phyloP scores from a whole-genome alignment of 495 filamentous ascomycete species.

The Talaromyces adpressus region DNA sequence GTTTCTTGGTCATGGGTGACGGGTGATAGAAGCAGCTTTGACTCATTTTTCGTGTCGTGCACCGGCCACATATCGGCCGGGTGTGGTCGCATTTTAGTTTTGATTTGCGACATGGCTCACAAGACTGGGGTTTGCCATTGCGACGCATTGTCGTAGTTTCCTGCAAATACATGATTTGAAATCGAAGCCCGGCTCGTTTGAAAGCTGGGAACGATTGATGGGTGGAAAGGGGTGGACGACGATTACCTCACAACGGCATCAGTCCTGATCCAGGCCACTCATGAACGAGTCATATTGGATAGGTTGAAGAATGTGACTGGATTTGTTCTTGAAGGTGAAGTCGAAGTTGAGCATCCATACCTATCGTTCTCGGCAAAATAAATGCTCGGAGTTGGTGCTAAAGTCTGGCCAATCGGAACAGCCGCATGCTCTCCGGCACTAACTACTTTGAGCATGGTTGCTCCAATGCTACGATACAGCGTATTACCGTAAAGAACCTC shows the following conservation, averaged over 20 bases:
- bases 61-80: slow-evolving; percentile 5
- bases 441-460: not conserved
- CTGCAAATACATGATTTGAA: not conserved
- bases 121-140: slow-evolving; percentile 43
- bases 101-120: slow-evolving; percentile 46
- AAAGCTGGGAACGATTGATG: not conserved
- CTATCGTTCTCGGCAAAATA: not conserved
- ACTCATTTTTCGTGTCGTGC: slow-evolving; percentile 5
- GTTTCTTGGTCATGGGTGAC: slow-evolving; percentile 17
- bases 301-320: not conserved
- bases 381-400: not conserved
- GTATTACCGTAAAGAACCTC: not conserved
- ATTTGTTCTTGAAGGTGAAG: not conserved
- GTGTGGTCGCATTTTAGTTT: slow-evolving; percentile 43
- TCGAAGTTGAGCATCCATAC: not conserved
- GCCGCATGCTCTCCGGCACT: not conserved
- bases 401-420: not conserved
- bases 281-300: not conserved
- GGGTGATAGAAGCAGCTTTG: slow-evolving; percentile 7
- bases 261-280: not conserved
- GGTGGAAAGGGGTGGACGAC: not conserved
- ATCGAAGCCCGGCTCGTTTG: not conserved
- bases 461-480: not conserved
- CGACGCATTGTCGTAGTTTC: slow-evolving; percentile 16
- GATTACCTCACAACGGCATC: not conserved